These are phyloP conservation scores for Russula dissimulans DNA, from an alignment of 768 basidiomycete species.

Conservation along the genomic window DNA sequence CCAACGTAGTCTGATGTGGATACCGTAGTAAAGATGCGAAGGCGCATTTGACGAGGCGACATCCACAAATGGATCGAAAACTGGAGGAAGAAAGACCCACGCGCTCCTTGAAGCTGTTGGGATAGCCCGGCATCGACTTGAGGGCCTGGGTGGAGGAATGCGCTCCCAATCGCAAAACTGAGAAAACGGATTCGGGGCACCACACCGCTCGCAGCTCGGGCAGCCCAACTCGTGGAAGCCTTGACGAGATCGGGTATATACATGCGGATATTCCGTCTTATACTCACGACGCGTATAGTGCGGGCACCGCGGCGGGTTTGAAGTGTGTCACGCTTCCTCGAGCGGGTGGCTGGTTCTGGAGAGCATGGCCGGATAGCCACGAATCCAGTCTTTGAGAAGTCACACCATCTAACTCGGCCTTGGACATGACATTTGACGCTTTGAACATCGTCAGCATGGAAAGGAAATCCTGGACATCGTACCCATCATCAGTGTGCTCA, in stretches of 20 bases:
- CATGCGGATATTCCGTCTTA: constrained; percentile 75
- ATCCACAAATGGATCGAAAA: constrained; percentile 43
- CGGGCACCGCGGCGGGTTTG: constrained; percentile 69
- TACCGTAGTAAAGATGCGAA: constrained; percentile 23
- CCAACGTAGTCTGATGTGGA: constrained; percentile 27
- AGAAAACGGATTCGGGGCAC: constrained; percentile 36
- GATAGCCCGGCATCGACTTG: constrained; percentile 57
- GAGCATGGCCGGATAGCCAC: constrained; percentile 78
- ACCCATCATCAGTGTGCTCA: too few species aligned
- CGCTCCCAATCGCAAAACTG: constrained; percentile 72
- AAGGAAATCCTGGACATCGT: too few species aligned
- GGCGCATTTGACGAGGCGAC: constrained; percentile 26
- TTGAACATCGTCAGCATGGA: too few species aligned
- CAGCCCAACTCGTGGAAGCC: constrained; percentile 43
- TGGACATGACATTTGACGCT: too few species aligned
- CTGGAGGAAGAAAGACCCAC: constrained; percentile 58
- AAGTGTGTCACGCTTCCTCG: constrained; percentile 40
- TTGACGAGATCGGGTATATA: constrained; percentile 82
- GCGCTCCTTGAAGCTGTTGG: constrained; percentile 66
- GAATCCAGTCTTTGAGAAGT: constrained; percentile 88
- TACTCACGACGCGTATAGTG: constrained; percentile 64
- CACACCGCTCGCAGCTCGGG: constrained; percentile 25
- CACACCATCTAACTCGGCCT: too few species aligned
- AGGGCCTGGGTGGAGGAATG: constrained; percentile 53
- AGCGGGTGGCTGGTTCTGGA: constrained; percentile 38